phyloP scores from a whole-genome alignment of 495 filamentous ascomycete genomes.

The Talaromyces wortmannii region DNA sequence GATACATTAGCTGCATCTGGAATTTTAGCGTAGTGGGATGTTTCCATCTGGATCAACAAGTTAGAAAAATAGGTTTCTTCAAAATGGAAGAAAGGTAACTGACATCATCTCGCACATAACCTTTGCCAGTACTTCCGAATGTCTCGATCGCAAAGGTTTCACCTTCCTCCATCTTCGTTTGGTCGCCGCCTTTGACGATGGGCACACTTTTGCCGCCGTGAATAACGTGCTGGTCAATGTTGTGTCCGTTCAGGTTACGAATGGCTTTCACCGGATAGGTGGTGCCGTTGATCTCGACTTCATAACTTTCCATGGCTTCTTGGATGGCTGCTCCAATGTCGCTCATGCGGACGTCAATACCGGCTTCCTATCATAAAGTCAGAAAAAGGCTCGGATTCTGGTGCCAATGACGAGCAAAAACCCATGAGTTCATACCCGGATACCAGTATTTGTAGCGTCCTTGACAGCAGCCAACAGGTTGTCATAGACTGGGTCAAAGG shows the following conservation, averaged over 20 bases:
- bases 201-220: conserved; percentile 87
- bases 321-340: conserved; percentile 75
- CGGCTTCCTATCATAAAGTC: conserved; percentile 49
- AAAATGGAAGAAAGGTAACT: conserved; percentile 9
- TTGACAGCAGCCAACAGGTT: conserved; percentile 74
- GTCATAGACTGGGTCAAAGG: conserved; percentile 81
- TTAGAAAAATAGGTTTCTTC: not conserved
- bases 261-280: conserved; percentile 80
- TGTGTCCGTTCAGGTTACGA: conserved; percentile 84
- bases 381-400: not conserved
- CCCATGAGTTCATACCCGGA: conserved; percentile 37
- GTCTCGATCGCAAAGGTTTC: conserved; percentile 93
- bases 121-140: conserved; percentile 88
- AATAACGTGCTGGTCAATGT: conserved; percentile 78
- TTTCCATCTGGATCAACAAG: conserved; percentile 44
- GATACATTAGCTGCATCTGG: conserved; percentile 59
- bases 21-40: conserved; percentile 68
- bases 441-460: conserved; percentile 81
- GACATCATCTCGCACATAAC: conserved; percentile 74
- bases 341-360: conserved; percentile 72
- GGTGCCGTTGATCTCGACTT: conserved; percentile 69
- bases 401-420: not conserved
- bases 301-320: conserved; percentile 86
- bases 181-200: conserved; percentile 73
- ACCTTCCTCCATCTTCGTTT: conserved; percentile 91